phyloP scores from a whole-genome alignment of 345 rosid genomes.

The Brassica nigra region DNA sequence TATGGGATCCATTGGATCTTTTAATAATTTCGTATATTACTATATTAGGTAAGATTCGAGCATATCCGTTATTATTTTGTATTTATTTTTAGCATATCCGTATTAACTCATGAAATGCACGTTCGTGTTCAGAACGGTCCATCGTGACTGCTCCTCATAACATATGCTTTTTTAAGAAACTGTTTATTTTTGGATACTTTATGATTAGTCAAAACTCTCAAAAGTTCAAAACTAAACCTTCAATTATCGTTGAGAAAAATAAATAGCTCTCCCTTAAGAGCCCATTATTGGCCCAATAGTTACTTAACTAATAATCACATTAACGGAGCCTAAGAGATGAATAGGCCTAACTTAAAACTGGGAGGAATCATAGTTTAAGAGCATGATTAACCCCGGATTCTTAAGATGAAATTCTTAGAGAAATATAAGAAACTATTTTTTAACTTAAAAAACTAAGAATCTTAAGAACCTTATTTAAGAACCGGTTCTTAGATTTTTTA shows the following conservation, averaged over 20 bases:
- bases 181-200: background rate
- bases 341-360: no score
- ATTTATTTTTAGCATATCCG: background rate
- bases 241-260: background rate
- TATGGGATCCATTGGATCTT: constrained; percentile 1
- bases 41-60: background rate
- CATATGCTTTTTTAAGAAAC: no score
- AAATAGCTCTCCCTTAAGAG: background rate
- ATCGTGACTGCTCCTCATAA: constrained; percentile 21
- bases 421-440: no score
- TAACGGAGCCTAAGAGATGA: no score
- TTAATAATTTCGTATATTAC: background rate
- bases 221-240: background rate
- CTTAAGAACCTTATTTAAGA: no score
- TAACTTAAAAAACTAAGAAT: no score
- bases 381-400: no score
- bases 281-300: constrained; percentile 10
- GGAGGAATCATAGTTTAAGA: no score
- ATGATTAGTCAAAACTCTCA: background rate
- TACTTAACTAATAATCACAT: no score
- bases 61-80: background rate
- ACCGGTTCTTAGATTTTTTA: no score
- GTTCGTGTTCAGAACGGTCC: constrained; percentile 24
- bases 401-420: no score
- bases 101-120: constrained; percentile 25